Evolutionary conservation across 805 yeast species (phyloP), one percentile per base, ranked within the genome.

Genomic region (Pichia kluyveri): DNA sequence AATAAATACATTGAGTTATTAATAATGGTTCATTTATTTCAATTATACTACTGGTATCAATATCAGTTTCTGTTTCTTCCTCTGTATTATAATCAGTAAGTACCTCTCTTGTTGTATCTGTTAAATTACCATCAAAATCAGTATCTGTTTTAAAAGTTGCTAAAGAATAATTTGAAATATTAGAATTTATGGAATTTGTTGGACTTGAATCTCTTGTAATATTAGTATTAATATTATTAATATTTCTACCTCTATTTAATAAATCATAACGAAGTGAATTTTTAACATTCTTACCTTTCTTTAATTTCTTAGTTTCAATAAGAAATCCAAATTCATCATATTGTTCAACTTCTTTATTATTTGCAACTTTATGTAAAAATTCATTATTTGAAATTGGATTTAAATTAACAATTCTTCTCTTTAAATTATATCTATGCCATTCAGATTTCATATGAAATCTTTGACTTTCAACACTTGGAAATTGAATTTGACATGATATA

Each of bases 341-440:
- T 30, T 55, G 51, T 11, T 55, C 54, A n/a, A 47, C 49, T 2
- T 53, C 53, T 57, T 69, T 58, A 43, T 55, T 57, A 11, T 51
- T 52, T n/a, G 42, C 44, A 10, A 66, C 60, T 41, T 66, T 66
- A 8, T 57, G 43, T 45, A 60, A 61, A 48, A 65, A 65, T 3
- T 54, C 43, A 10, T 58, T 56, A 10, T 63, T 60, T 38, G 51
- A 48, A 31, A 89, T 79, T 2, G 95, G 82, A 7, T 84, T 79
- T 47, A 89, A 67, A n/a, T 76, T 75, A 1, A 96, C 96, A 23
- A 93, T 96, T 55, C 96, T 75, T 67, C 99, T 80, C 62, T 93
- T 93, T 60, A 93, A 74, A 60, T 93, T 93, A 66, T 93, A 93
- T 53, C 99, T 76, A 62, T 93, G 99, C 99, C 99, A 93, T 48